phyloP scores from a whole-genome alignment of 2,329 filamentous ascomycete species.

The Cryphonectria parasitica region DNA sequence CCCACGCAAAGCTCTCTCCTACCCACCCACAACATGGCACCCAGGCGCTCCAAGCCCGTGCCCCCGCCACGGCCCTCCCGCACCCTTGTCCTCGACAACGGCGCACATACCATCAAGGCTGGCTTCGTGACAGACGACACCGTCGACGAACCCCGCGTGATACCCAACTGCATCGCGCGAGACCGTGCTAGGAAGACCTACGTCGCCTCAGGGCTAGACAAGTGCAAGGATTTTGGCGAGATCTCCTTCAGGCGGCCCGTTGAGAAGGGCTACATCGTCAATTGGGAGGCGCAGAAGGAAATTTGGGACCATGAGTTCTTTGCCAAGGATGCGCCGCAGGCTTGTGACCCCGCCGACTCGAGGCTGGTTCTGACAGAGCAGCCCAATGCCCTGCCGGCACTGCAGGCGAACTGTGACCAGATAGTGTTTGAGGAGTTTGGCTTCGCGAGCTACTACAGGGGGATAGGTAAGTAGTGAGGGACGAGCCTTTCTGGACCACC shows the following conservation, averaged over 20 bases:
- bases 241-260: constrained; percentile 85
- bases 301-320: constrained; percentile 94
- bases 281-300: constrained; percentile 94
- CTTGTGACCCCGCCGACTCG: constrained; percentile 79
- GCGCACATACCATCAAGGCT: constrained; percentile 88
- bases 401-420: constrained; percentile 92
- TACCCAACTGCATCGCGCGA: constrained; percentile 89
- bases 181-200: constrained; percentile 79
- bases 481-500: constrained; percentile 26
- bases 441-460: constrained; percentile 83
- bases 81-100: constrained; percentile 92
- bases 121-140: constrained; percentile 65
- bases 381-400: constrained; percentile 76
- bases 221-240: constrained; percentile 88
- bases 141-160: constrained; percentile 64
- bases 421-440: constrained; percentile 98
- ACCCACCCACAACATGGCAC: constrained; percentile 20
- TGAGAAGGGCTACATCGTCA: constrained; percentile 93
- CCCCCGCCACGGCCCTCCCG: constrained; percentile 58
- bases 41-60: constrained; percentile 55
- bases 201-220: constrained; percentile 75
- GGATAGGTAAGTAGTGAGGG: constrained; percentile 68
- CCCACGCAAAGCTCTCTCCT: not conserved
- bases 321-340: constrained; percentile 65
- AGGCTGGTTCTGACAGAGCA: constrained; percentile 84